phyloP scores from a whole-genome alignment of 768 basidiomycete species.

The Favolaschia claudopus region DNA sequence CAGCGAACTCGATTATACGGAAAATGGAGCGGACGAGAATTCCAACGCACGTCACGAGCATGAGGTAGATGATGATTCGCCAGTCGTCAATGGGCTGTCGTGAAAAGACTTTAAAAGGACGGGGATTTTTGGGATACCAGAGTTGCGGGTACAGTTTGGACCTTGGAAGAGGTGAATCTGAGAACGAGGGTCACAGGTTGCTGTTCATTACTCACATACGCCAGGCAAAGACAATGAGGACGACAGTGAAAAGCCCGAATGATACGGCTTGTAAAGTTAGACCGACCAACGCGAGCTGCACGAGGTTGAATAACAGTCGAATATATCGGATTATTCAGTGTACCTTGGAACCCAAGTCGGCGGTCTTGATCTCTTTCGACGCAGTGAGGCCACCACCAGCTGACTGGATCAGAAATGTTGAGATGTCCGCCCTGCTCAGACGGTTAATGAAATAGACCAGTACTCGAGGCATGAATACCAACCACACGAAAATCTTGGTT shows the following conservation, averaged over 20 bases:
- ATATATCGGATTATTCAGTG: background rate
- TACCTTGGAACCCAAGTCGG: constrained; percentile 36
- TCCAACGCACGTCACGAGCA: constrained; percentile 3
- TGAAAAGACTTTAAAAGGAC: constrained; percentile 1
- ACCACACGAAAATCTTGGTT: constrained; percentile 55
- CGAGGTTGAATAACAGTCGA: background rate
- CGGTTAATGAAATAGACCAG: too few relatives aligned
- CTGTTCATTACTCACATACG: constrained; percentile 1
- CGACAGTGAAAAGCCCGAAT: constrained; percentile 44
- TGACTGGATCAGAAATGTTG: constrained; percentile 61
- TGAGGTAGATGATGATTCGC: background rate
- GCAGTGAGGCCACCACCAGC: constrained; percentile 44
- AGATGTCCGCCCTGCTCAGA: constrained; percentile 53
- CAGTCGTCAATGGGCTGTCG: constrained; percentile 12
- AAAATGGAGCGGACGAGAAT: constrained; percentile 41
- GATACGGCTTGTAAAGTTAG: constrained; percentile 52
- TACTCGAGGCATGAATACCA: too few relatives aligned
- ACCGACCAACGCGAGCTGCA: constrained; percentile 49
- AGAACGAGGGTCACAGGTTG: background rate
- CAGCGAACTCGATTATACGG: constrained; percentile 6
- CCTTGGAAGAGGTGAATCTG: background rate
- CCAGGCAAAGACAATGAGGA: constrained; percentile 43
- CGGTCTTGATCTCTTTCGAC: constrained; percentile 19
- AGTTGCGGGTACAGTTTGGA: background rate
- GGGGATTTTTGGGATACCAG: background rate